Base-by-base conservation (phyloP, 768 basidiomycete species). In the Cystobasidiopsis lactophilus region DNA sequence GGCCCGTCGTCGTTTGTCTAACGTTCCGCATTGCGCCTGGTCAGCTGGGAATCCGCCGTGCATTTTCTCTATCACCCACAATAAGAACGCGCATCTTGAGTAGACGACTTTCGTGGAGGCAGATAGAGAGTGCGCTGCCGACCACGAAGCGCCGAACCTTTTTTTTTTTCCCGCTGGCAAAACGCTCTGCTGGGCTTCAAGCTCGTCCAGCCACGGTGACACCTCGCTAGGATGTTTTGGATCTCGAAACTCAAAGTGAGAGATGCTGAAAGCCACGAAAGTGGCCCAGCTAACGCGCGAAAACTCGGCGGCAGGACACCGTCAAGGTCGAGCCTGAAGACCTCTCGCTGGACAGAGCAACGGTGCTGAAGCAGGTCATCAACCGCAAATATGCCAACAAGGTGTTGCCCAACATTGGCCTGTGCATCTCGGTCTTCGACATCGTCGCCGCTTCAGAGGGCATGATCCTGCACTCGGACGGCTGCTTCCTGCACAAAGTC, bases 371-470 rank as follows among this genome's bases (percentile, higher is more conserved):
- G 26, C 75, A 79, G 55, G 83, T 86, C 62, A 71, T 96, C 58
- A 89, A 96, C 72, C 83, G 83, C 65, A 93, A 93, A 67, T 96
- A 91, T 59, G 82, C 91, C 3, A 95, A 96, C 65, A 68, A 66
- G 60, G 67, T 69, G 23, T 10, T 95, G 18, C 83, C 88, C 61
- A 81, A 86, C 52, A 79, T 91, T 52, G 91, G 91, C 1, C 74
- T 98, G 23, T 89, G 85, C 58, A 75, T 96, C 50, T 84, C 79
- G 54, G 75, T 86, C 0, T 93, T 86, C 56, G 91, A 96, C 65
- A 68, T 98, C 38, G 69, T 78, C 0, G 75, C 85, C 58, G 81
- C 78, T 1, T 80, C 85, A 1, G 88, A 95, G 63, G 91, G 91
- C 1, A 88, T 82, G 57, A 79, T 98, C 3, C 74, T 86, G 33